phyloP scores from a whole-genome alignment of 768 basidiomycete genomes.

The Holtermannia corniformis region DNA sequence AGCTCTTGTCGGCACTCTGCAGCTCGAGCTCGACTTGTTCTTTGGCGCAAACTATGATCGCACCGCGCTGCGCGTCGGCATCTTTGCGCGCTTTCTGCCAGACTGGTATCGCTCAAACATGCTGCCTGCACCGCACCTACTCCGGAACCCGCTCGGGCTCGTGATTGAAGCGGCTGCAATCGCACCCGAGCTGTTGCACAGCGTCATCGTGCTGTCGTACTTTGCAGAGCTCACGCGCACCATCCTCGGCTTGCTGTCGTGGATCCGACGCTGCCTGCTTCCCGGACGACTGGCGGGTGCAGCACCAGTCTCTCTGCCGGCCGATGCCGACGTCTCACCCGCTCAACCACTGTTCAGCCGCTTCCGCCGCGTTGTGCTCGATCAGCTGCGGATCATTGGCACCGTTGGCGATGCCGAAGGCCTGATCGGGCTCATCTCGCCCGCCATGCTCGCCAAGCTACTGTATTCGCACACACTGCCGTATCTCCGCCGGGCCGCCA shows the following conservation, averaged over 20 bases:
- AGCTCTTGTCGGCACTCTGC: constrained; percentile 60
- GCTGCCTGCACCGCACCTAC: constrained; percentile 72
- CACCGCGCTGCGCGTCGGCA: constrained; percentile 39
- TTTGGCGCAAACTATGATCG: constrained; percentile 29
- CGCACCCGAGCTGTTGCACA: constrained; percentile 76
- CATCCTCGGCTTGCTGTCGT: constrained; percentile 57
- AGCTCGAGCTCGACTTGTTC: constrained; percentile 31
- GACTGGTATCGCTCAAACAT: constrained; percentile 86
- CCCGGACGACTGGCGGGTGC: background rate
- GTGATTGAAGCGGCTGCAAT: constrained; percentile 84
- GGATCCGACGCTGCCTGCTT: constrained; percentile 19
- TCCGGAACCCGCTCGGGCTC: constrained; percentile 81
- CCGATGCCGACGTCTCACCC: constrained; percentile 46
- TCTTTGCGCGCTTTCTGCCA: constrained; percentile 79
- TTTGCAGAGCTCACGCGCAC: constrained; percentile 81
- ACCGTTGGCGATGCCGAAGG: constrained; percentile 24
- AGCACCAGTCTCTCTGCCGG: constrained; percentile 25
- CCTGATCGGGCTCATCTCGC: constrained; percentile 64
- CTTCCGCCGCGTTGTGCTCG: constrained; percentile 42
- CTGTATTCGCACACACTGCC: constrained; percentile 82
- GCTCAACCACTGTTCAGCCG: constrained; percentile 73
- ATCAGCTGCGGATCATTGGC: constrained; percentile 25
- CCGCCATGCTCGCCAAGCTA: constrained; percentile 72
- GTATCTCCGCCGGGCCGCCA: constrained; percentile 78
- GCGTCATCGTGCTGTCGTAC: constrained; percentile 79